Base-by-base conservation (phyloP, 805 yeast species). In the Metschnikowia lochheadii region DNA sequence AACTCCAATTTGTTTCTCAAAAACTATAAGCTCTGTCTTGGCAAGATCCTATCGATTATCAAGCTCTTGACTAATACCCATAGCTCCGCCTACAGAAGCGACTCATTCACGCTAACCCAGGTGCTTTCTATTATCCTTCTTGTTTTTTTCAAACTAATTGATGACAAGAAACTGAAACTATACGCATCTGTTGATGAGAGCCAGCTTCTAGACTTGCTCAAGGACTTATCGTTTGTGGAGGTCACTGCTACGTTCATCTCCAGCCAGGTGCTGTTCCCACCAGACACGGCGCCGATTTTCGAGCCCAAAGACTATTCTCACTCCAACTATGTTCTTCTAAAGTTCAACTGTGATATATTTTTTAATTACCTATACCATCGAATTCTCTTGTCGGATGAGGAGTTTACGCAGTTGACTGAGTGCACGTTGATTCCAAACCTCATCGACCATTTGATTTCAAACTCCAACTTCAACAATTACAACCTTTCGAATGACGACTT, bases 211-310 rank as follows among this genome's bases (percentile, higher is more conserved):
- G 44, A 50, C 8, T 76, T 88, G 0, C 65, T 85, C 48, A 77
- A 72, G 49, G 86, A 84, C 55, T 69, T 85, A 56, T 86, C 83
- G 48, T 83, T 75, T 57, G 70, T 78, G 49, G 78, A 78, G 57
- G 59, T 69, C 7, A 56, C 70, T 3, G 62, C 69, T 20, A 58
- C 65, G 34, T 67, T 71, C 47, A 63, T 72, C 3, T 37, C 64
- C 15, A 49, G 63, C 31, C 72, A 69, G 48, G 61, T 69, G 14
- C 43, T 39, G 6, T 46, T 55, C 3, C 38, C 37, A 7, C 51
- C 61, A 2, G 56, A 60, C 32, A 23, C 33, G 40, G 26, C 33
- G 33, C 40, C 46, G 26, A 10, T 34, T 2, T 31, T 36, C 33
- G 32, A 17, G 34, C 40, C 40, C 40, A 23, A 23, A 17, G 32